These are phyloP conservation scores for Isatis tinctoria DNA, from an alignment of 345 rosid species.

Conservation along the genomic window DNA sequence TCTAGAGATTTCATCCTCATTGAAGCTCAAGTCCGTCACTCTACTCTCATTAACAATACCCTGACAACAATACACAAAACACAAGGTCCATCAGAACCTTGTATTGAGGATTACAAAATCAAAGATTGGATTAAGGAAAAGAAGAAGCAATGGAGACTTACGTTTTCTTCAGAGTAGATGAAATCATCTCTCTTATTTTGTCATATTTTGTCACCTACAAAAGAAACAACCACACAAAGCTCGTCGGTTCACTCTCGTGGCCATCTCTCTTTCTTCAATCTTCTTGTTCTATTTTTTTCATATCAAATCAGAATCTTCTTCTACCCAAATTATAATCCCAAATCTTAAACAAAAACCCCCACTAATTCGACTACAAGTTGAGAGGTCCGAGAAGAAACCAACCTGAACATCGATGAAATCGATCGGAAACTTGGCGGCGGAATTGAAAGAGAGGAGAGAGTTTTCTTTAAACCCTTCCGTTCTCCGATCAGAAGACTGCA, in stretches of 20 bases:
- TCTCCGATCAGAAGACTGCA: slow-evolving; percentile 60
- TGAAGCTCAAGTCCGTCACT: slow-evolving; percentile 65
- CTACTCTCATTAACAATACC: slow-evolving; percentile 66
- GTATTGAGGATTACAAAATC: neutral
- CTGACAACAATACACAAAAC: slow-evolving; percentile 38
- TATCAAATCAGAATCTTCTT: slow-evolving; percentile 22
- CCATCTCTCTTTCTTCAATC: slow-evolving; percentile 23
- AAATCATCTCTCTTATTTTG: slow-evolving; percentile 86
- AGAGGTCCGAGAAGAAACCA: neutral
- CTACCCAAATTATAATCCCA: neutral
- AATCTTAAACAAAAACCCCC: neutral
- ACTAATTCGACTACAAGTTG: neutral
- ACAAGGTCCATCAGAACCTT: slow-evolving; percentile 7
- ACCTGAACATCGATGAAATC: slow-evolving; percentile 99
- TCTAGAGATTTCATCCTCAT: too few relatives aligned
- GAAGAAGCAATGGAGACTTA: slow-evolving; percentile 36
- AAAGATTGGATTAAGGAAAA: neutral
- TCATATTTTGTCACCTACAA: slow-evolving; percentile 93
- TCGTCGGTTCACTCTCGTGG: slow-evolving; percentile 20
- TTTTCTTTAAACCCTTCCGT: slow-evolving; percentile 72
- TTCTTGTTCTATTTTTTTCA: slow-evolving; percentile 14
- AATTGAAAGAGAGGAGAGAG: slow-evolving; percentile 68
- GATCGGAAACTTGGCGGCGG: slow-evolving; percentile 65
- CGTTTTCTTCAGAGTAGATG: slow-evolving; percentile 74
- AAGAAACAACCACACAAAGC: slow-evolving; percentile 41